Evolutionary conservation across 768 basidiomycete species (phyloP), one percentile per base, ranked within the genome.

Genomic region (Chalciporus piperatus): DNA sequence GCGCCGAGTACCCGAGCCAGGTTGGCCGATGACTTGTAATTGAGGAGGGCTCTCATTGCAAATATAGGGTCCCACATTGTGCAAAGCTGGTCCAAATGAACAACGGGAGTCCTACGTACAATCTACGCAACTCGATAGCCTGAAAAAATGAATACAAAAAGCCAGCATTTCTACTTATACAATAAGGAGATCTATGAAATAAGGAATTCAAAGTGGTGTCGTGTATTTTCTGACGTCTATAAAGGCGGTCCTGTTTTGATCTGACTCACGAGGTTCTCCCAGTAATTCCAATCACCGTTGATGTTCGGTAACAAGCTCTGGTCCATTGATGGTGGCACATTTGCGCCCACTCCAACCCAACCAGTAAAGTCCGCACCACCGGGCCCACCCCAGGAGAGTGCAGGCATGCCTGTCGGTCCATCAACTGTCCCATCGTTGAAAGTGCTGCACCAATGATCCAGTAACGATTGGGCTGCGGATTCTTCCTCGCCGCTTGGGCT

Each of bases 391-490:
- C 85, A 87, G 8, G 83, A 77, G 55, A 82, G 61, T 5, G 72
- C 68, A 38, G 72, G 73, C 45, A 73, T 74, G 25, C 76, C 74
- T 19, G 73, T 72, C 3, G 75, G 65, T 19, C 76, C 72, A 57
- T 86, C 83, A 2, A 81, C 59, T 2, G 79, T 76, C 11, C 83
- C 78, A 51, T 84, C 86, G 61, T 81, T 87, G 57, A 90, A 80
- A n/a, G 84, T 83, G 55, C 84, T 85, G 62, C 83, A 87, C 90
- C 91, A 92, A 55, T 91, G 86, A 65, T 93, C 89, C 42, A 93
- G 72, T 49, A 93, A 66, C 11, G 80, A 80, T 62, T 93, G 90
- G 4, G 89, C 89, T 7, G 85, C 74, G 22, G 79, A 82, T 62
- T 90, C 84, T 10, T 87, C 89, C 42, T 91, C 90, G 40, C 78